A percentile compares a stretch with the other conserved stretches of the same genome.
phyloP scores from a whole-genome alignment of 768 basidiomycete genomes.

The Podaxis sp. region DNA sequence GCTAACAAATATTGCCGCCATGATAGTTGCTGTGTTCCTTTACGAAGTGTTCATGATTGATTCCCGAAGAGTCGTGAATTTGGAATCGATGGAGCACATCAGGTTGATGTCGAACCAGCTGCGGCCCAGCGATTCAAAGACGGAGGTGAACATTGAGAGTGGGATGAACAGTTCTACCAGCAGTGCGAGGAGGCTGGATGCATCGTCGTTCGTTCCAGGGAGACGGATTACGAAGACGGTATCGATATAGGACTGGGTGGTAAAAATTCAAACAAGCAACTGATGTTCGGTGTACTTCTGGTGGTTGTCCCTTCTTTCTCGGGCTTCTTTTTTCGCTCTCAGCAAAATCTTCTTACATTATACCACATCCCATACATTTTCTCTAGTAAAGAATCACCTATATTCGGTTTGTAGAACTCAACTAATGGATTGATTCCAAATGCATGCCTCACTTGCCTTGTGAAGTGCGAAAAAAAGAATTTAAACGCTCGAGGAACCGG shows the following conservation, averaged over 20 bases:
- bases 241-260: background rate
- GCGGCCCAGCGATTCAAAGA: background rate
- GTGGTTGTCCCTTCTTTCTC: background rate
- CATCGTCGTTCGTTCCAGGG: background rate
- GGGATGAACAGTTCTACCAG: background rate
- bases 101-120: background rate
- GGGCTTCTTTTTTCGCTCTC: background rate
- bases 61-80: constrained; percentile 9
- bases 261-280: background rate
- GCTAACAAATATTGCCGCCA: constrained; percentile 1
- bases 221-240: background rate
- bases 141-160: background rate
- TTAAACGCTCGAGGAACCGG: background rate
- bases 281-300: background rate
- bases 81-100: constrained; percentile 10
- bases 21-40: constrained; percentile 1
- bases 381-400: background rate
- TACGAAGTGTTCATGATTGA: constrained; percentile 11
- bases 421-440: background rate
- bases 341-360: background rate
- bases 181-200: background rate
- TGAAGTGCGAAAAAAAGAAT: background rate
- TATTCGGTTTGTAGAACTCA: no score
- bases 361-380: background rate
- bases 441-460: background rate